Evolutionary conservation across 495 filamentous ascomycete species (phyloP).

Genomic region (Hypoxylon lienhwacheense): DNA sequence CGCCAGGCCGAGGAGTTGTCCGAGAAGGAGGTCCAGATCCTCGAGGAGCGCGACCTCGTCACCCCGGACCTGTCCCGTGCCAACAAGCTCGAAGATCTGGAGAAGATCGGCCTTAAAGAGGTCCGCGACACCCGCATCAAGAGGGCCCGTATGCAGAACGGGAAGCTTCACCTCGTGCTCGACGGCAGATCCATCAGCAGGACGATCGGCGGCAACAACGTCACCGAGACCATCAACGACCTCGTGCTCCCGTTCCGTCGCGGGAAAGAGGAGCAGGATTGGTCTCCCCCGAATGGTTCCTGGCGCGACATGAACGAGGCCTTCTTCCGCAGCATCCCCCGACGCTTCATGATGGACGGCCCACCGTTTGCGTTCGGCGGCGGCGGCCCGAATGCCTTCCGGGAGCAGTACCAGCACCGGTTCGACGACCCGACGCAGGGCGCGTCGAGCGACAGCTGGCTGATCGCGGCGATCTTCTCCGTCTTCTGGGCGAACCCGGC

Average conservation of each 20-base stretch:
- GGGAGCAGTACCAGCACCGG: constrained; percentile 28
- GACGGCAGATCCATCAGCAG: constrained; percentile 28
- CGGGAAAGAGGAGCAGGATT: constrained; percentile 22
- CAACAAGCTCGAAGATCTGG: constrained; percentile 38
- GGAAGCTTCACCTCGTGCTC: constrained; percentile 42
- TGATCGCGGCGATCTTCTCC: constrained; percentile 43
- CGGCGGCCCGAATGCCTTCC: constrained; percentile 17
- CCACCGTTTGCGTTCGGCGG: constrained; percentile 14
- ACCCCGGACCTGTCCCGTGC: constrained; percentile 41
- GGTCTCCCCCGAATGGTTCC: constrained; percentile 37
- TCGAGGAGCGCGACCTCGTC: constrained; percentile 43
- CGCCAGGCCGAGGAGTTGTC: constrained; percentile 38
- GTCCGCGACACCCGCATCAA: constrained; percentile 37
- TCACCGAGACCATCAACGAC: constrained; percentile 42
- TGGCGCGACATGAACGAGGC: constrained; percentile 39
- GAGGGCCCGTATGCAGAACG: constrained; percentile 41
- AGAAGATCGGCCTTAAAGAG: constrained; percentile 38
- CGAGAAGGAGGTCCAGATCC: constrained; percentile 40
- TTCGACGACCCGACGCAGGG: constrained; percentile 46
- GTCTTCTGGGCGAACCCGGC: constrained; percentile 43
- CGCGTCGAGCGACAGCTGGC: constrained; percentile 40
- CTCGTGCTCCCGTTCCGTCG: constrained; percentile 39
- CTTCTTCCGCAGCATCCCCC: constrained; percentile 26
- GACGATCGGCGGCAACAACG: constrained; percentile 36
- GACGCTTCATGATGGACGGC: constrained; percentile 18